Conservation (phyloP, 345 rosid species). For the Arabidopsis suecica region DNA sequence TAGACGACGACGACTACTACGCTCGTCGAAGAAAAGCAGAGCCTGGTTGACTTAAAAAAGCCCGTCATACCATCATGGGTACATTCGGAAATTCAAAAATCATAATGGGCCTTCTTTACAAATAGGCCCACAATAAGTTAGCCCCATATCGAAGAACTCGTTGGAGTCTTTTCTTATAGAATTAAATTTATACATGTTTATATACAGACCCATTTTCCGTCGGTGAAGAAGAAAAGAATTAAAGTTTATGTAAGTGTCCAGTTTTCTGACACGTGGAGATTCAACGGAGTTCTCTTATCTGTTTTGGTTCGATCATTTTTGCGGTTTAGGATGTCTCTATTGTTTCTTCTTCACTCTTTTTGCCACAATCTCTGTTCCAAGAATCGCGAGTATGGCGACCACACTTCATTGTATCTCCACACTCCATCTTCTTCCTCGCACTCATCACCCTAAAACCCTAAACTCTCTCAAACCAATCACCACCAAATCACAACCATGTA, state of each 20-base stretch:
- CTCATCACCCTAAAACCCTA: slow-evolving; percentile 33
- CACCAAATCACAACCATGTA: slow-evolving; percentile 34
- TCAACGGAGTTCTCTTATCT: slow-evolving; percentile 38
- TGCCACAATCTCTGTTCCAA: slow-evolving; percentile 36
- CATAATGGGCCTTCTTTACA: slow-evolving; percentile 2
- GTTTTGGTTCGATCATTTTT: slow-evolving; percentile 18
- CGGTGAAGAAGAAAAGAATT: no score
- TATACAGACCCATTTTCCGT: no score
- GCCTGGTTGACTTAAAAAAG: background rate
- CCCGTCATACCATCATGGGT: background rate
- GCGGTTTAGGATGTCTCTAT: slow-evolving; percentile 20
- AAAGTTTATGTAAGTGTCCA: background rate
- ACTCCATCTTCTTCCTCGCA: slow-evolving; percentile 49
- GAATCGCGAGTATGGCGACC: slow-evolving; percentile 60
- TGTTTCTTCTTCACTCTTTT: slow-evolving; percentile 20
- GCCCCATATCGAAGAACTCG: no score
- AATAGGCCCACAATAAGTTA: no score
- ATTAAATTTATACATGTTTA: no score
- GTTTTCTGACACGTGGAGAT: slow-evolving; percentile 22
- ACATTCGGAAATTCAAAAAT: background rate
- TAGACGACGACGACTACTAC: slow-evolving; percentile 30
- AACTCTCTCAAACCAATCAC: slow-evolving; percentile 44
- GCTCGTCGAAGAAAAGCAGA: background rate
- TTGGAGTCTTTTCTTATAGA: no score
- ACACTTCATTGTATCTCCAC: slow-evolving; percentile 63